Percentiles rank a stretch among this genome's conserved stretches.
phyloP scores from a whole-genome alignment of 202 grass and related monocot species.

The Schoenoplectus triqueter region DNA sequence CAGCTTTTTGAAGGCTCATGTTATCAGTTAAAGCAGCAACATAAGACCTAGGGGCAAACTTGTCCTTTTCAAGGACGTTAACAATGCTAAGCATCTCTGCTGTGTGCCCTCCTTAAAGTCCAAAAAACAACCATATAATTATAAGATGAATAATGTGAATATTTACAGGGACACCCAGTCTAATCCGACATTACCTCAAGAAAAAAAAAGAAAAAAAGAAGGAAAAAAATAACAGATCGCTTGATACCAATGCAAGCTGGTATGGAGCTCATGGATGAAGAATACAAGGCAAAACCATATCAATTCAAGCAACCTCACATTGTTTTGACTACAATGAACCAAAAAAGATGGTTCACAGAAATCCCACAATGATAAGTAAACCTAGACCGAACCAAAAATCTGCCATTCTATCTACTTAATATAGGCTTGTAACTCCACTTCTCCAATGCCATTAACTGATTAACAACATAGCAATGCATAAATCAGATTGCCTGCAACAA shows the following conservation, averaged over 20 bases:
- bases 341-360: background rate
- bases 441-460: background rate
- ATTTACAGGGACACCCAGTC: background rate
- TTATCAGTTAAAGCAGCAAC: constrained; percentile 82
- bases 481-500: background rate
- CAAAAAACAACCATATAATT: background rate
- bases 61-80: constrained; percentile 67
- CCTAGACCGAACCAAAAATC: background rate
- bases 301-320: background rate
- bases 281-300: background rate
- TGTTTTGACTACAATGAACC: background rate
- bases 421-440: background rate
- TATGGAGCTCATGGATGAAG: background rate
- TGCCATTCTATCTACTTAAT: background rate
- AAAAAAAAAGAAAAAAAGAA: too few relatives aligned
- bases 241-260: background rate
- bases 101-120: constrained; percentile 65
- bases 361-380: background rate
- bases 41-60: constrained; percentile 72
- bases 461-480: background rate
- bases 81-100: constrained; percentile 93
- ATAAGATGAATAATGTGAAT: constrained; percentile 1
- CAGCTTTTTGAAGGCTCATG: constrained; percentile 90
- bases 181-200: constrained; percentile 6
- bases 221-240: background rate